Conservation (phyloP, 257 asterid genomes). For the Datura wrightii region DNA sequence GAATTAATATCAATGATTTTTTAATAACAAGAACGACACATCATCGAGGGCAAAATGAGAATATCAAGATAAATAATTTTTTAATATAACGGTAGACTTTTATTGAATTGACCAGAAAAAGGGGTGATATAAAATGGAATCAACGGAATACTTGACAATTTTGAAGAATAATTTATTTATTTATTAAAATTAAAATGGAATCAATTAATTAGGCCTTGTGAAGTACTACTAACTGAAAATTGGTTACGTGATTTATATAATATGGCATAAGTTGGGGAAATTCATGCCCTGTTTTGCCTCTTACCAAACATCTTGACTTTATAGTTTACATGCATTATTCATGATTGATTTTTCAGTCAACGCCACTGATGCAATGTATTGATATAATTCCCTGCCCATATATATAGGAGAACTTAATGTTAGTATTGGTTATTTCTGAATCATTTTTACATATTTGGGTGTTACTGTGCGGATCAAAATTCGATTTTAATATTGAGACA, state of each 20-base stretch:
- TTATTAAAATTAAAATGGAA: neutral
- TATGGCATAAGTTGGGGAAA: neutral
- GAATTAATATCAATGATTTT: no score
- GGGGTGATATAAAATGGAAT: neutral
- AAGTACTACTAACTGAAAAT: neutral
- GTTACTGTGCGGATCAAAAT: no score
- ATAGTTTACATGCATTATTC: conserved; percentile 4
- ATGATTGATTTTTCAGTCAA: neutral
- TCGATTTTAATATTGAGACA: no score
- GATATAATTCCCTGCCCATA: no score
- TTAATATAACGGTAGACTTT: neutral
- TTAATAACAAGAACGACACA: no score
- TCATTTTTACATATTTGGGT: no score
- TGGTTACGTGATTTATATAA: neutral
- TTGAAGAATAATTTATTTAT: neutral
- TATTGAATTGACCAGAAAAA: neutral
- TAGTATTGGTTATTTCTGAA: no score
- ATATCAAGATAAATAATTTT: neutral
- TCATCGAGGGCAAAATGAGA: neutral
- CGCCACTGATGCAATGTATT: no score
- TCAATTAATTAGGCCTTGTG: neutral
- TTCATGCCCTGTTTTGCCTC: neutral
- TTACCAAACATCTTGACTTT: neutral
- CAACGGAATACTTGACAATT: neutral
- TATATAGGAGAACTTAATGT: no score